Evolutionary conservation across 176 grass and related monocot genomes (phyloP), one percentile per base, ranked within the genome.

Genomic region (Cocos nucifera): DNA sequence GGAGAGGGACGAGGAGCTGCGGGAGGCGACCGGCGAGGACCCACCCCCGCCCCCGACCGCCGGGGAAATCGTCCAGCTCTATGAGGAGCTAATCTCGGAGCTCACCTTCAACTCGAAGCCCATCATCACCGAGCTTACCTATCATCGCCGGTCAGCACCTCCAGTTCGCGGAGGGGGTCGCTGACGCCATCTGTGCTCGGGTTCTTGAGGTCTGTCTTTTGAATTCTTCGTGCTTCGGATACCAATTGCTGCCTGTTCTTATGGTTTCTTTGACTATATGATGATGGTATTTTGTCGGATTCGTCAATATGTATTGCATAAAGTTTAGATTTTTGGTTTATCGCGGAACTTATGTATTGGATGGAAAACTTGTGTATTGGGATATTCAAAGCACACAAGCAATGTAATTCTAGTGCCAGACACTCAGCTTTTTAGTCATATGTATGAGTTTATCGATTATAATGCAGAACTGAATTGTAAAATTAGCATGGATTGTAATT

Each of bases 21-120:
- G 29, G 29, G 71, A 29, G 20, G 78, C 59, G 22, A 53, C 53
- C 12, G 73, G 18, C 18, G 73, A 63, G 58, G 70, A 73, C 23
- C 12, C 58, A 5, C 70, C 50, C n/a, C 59, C 70, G 15, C 62
- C 62, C 8, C 67, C 30, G 3, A 49, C 54, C 32, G 28, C 53
- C 17, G 28, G 51, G 28, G 86, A 77, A 59, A 74, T 96, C 56
- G 86, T 96, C 56, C 56, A 64, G 15, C 63, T 75, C 19, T 96
- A 90, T 67, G 80, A 73, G 56, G 80, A 87, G 78, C 62, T 70
- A 44, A 80, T 96, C 50, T 57, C 71, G 16, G 94, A 89, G 58
- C 94, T 99, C 52, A 89, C 82, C 59, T 89, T 93, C 88, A 99
- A 99, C 78, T 99, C 87, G 63, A 99, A 99, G 82, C 94, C 94